A percentile compares a stretch with the other conserved stretches of the same genome.
These are phyloP conservation scores for Aaosphaeria pasadenensis DNA, from an alignment of 2,329 filamentous ascomycete genomes.

Conservation along the genomic window DNA sequence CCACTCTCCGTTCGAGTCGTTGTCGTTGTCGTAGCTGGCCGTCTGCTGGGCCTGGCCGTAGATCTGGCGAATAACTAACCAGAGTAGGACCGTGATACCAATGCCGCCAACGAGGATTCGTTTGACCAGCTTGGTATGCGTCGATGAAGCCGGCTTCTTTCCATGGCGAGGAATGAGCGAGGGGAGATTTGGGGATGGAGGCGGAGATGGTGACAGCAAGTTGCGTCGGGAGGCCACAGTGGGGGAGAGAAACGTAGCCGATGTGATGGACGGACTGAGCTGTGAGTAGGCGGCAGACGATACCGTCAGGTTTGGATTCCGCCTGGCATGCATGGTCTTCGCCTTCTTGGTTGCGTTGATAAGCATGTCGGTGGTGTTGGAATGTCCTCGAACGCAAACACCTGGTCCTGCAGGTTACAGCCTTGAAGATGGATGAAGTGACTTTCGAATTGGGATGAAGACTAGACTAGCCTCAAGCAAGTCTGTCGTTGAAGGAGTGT, in stretches of 20 bases:
- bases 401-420: background rate
- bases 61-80: constrained; percentile 43
- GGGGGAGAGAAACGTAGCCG: constrained; percentile 34
- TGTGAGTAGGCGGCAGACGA: constrained; percentile 38
- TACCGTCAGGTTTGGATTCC: constrained; percentile 47
- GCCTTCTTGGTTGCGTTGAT: constrained; percentile 33
- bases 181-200: constrained; percentile 68
- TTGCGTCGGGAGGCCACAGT: constrained; percentile 44
- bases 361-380: constrained; percentile 21
- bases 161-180: constrained; percentile 64
- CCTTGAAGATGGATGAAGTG: constrained; percentile 7
- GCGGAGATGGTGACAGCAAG: constrained; percentile 66
- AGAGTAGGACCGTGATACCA: constrained; percentile 48
- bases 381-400: background rate
- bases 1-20: constrained; percentile 46
- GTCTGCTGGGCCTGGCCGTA: constrained; percentile 10
- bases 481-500: constrained; percentile 11
- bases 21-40: constrained; percentile 3
- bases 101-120: constrained; percentile 55
- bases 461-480: constrained; percentile 8
- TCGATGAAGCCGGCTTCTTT: constrained; percentile 57
- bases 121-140: constrained; percentile 54
- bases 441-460: background rate
- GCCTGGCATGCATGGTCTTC: constrained; percentile 44
- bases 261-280: constrained; percentile 33